Evolutionary conservation across 179 eudicot genomes (phyloP), one percentile per base, ranked within the genome.

Genomic region (Gypsophila paniculata): DNA sequence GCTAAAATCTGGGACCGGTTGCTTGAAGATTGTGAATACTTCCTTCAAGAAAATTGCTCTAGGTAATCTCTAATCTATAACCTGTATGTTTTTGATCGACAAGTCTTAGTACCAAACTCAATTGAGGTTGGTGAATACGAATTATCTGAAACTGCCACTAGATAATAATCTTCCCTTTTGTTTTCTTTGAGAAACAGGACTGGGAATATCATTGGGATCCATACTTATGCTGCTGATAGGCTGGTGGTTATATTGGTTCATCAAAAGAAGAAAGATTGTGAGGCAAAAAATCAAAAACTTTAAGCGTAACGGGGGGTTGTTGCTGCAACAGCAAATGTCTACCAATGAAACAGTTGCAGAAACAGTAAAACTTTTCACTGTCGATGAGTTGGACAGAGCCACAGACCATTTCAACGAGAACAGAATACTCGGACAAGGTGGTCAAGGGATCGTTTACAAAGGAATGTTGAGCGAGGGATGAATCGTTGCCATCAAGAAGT

Each of bases 381-480:
- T 73, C 14, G 65, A 76, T 10, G 95, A 85, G 69, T 65, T 89
- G 46, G 82, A 82, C 10, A 62, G 55, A 61, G 96, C 91, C 39
- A 86, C 96, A 3, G 79, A 86, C 57, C 66, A 80, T 67, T 89
- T 80, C 67, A 79, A 84, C 19, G 48, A 65, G 15, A 58, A 82
- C 19, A 70, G 77, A 55, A 77, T 88, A 64, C 82, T 88, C 1
- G 92, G 96, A n/a, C 81, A 81, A 81, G 92, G 96, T 26, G 89
- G 89, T 10, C 87, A 78, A 74, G 88, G 87, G 13, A 80, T 82
- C 0, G 86, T 85, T n/a, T 87, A 85, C 69, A 87, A 87, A 70
- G 91, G 87, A 13, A 78, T 83, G 77, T 22, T 87, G 36, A 15
- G 73, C 3, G 85, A 86, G 63, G 81, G 85, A n/a, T 77, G 60